A percentile compares a stretch with the other conserved stretches of the same genome.
Conservation (phyloP, 352 stramenopile genomes). For the Phytophthora capsici region DNA sequence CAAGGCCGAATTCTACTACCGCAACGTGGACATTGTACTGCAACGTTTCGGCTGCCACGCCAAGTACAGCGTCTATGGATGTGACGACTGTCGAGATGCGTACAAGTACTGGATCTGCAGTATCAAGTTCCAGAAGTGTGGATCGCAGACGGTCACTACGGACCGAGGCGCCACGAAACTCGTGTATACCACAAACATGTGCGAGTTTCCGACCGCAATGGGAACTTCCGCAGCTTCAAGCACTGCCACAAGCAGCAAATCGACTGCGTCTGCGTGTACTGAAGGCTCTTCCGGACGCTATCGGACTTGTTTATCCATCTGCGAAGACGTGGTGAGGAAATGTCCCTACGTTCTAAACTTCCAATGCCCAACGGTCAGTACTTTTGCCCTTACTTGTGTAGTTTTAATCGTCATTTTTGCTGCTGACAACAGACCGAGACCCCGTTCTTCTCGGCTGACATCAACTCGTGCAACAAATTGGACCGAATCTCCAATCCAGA, state of each 20-base stretch:
- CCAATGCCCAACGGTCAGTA: conserved; percentile 69
- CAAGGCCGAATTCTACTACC: conserved; percentile 78
- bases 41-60: conserved; percentile 83
- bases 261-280: conserved; percentile 31
- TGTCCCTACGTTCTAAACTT: conserved; percentile 89
- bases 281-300: conserved; percentile 53
- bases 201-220: conserved; percentile 29
- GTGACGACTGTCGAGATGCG: conserved; percentile 84
- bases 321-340: conserved; percentile 86
- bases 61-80: conserved; percentile 84
- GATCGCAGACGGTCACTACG: conserved; percentile 27
- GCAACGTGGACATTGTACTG: conserved; percentile 82
- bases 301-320: conserved; percentile 81
- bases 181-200: conserved; percentile 32
- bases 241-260: conserved; percentile 14
- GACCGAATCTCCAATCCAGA: conserved; percentile 75
- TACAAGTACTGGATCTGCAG: conserved; percentile 92
- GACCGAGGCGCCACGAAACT: conserved; percentile 20
- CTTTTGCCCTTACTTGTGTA: not conserved
- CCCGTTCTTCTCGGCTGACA: conserved; percentile 74
- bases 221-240: conserved; percentile 10
- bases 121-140: conserved; percentile 85
- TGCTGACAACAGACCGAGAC: conserved; percentile 57
- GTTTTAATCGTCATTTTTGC: not conserved
- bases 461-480: conserved; percentile 78